Evolutionary conservation across 108 stramenopile species (phyloP).

Genomic region (Schizochytrium sp.): DNA sequence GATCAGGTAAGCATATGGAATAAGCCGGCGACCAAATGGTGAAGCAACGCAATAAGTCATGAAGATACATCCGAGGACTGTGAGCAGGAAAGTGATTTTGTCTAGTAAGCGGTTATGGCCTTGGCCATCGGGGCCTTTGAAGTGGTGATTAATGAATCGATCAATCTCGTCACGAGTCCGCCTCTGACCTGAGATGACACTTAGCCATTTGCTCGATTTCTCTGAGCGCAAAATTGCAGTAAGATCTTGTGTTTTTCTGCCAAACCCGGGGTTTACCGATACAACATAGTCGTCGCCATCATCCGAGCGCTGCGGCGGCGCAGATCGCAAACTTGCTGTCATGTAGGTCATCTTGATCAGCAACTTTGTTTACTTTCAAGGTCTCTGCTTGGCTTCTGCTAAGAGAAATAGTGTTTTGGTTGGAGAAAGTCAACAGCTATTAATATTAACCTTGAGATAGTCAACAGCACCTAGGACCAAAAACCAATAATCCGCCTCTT

Average conservation of each 20-base stretch:
- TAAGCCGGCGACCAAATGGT: not conserved
- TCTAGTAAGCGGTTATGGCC: constrained; percentile 34
- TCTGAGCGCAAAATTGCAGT: not conserved
- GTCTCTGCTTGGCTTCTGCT: not conserved
- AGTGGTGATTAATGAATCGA: constrained; percentile 36
- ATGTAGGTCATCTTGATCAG: not conserved
- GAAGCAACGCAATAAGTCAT: constrained; percentile 29
- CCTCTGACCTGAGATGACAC: not conserved
- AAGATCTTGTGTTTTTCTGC: not conserved
- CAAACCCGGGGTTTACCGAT: not conserved
- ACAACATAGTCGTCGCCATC: not conserved
- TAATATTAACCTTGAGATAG: too few relatives aligned
- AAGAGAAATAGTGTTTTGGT: too few relatives aligned
- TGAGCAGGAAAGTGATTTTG: constrained; percentile 52
- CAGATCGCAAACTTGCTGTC: too few relatives aligned
- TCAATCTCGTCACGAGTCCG: constrained; percentile 19
- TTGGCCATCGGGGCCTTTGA: not conserved
- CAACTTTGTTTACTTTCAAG: not conserved
- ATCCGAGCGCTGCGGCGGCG: too few relatives aligned
- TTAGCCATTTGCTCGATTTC: not conserved
- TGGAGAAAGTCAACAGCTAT: too few relatives aligned
- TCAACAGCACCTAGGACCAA: too few relatives aligned
- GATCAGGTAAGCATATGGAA: constrained; percentile 18
- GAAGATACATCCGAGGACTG: constrained; percentile 5
- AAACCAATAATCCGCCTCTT: too few relatives aligned